These are phyloP conservation scores for Nepenthes gracilis DNA, from an alignment of 148 eudicot genomes.

Conservation along the genomic window DNA sequence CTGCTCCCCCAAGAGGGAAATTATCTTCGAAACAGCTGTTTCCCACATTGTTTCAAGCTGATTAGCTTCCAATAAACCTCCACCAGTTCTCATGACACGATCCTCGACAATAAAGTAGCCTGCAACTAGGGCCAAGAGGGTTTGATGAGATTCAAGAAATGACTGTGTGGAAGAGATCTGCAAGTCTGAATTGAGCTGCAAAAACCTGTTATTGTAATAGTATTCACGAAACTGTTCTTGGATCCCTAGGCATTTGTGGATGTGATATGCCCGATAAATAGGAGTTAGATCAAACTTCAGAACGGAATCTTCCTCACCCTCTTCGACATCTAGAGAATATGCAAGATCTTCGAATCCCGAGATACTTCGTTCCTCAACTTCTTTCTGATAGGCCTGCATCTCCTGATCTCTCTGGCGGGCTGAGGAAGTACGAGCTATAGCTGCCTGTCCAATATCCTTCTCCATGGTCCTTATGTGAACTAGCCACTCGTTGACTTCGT, in stretches of 20 bases:
- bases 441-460: slow-evolving; percentile 81
- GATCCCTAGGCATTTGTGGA: slow-evolving; percentile 69
- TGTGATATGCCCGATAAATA: slow-evolving; percentile 76
- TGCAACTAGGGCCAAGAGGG: slow-evolving; percentile 62
- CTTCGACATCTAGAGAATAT: slow-evolving; percentile 74
- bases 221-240: slow-evolving; percentile 77
- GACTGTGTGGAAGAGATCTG: slow-evolving; percentile 61
- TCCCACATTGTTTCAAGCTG: slow-evolving; percentile 99
- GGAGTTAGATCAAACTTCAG: slow-evolving; percentile 81
- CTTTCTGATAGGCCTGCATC: slow-evolving; percentile 64
- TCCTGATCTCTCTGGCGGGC: slow-evolving; percentile 72
- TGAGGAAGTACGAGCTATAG: slow-evolving; percentile 59
- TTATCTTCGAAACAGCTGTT: slow-evolving; percentile 60
- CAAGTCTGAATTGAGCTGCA: slow-evolving; percentile 86
- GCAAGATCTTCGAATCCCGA: slow-evolving; percentile 41
- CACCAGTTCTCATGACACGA: slow-evolving; percentile 82
- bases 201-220: slow-evolving; percentile 72
- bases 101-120: slow-evolving; percentile 93
- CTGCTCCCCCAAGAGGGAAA: slow-evolving; percentile 56
- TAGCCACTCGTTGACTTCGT: slow-evolving; percentile 85
- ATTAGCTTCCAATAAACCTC: slow-evolving; percentile 54
- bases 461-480: slow-evolving; percentile 66
- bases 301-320: slow-evolving; percentile 51
- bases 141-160: slow-evolving; percentile 78
- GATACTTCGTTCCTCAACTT: slow-evolving; percentile 62